phyloP scores from a whole-genome alignment of 805 yeast species.

The Saccharomycopsis olivae region DNA sequence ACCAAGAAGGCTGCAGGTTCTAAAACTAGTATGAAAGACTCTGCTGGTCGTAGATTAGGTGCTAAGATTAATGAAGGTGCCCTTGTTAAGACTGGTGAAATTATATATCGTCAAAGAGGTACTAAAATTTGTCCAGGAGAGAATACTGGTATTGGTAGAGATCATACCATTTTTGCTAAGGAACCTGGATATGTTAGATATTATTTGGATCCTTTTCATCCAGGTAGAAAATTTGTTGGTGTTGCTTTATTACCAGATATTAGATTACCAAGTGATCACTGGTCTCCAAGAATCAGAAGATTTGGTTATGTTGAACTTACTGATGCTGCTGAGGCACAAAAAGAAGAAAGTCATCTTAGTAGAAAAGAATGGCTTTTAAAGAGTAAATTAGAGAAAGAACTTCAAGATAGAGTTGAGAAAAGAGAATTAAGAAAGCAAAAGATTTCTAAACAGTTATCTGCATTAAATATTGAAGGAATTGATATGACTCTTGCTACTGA shows the following conservation, averaged over 20 bases:
- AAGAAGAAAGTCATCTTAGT: slow-evolving; percentile 51
- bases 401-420: slow-evolving; percentile 31
- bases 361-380: slow-evolving; percentile 57
- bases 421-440: slow-evolving; percentile 25
- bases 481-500: slow-evolving; percentile 16
- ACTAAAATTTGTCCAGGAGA: slow-evolving; percentile 92
- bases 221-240: slow-evolving; percentile 83
- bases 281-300: slow-evolving; percentile 79
- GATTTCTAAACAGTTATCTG: slow-evolving; percentile 21
- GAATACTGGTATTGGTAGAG: slow-evolving; percentile 81
- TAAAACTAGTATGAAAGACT: slow-evolving; percentile 86
- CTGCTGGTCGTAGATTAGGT: slow-evolving; percentile 91
- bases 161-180: slow-evolving; percentile 81
- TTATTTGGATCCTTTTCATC: slow-evolving; percentile 94
- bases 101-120: slow-evolving; percentile 90
- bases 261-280: slow-evolving; percentile 78
- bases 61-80: slow-evolving; percentile 77
- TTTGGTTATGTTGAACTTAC: slow-evolving; percentile 56
- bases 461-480: slow-evolving; percentile 21
- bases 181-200: slow-evolving; percentile 92
- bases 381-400: slow-evolving; percentile 36
- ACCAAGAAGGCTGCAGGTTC: slow-evolving; percentile 94
- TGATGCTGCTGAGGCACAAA: slow-evolving; percentile 38
- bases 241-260: slow-evolving; percentile 59
- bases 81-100: slow-evolving; percentile 69